phyloP scores from a whole-genome alignment of 2,329 filamentous ascomycete genomes.

The Botrytis fabae region DNA sequence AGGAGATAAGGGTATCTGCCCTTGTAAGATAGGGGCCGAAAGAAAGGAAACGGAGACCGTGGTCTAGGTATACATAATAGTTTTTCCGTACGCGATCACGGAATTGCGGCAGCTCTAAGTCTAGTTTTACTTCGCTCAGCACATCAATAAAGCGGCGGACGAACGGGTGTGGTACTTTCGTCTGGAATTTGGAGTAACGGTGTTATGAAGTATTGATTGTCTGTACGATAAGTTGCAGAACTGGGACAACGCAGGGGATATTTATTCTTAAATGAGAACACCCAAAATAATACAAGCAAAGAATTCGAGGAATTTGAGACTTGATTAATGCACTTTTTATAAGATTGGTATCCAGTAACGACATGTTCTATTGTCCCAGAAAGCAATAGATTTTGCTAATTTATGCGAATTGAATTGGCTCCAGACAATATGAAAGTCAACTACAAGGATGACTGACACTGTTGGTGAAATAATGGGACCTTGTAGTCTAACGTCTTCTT shows the following conservation, averaged over 20 bases:
- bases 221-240: neutral
- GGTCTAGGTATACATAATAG: neutral
- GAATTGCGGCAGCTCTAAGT: neutral
- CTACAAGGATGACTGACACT: neutral
- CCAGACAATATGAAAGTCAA: neutral
- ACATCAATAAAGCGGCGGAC: neutral
- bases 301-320: neutral
- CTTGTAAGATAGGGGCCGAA: neutral
- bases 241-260: neutral
- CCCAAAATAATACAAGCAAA: neutral
- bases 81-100: too few species aligned
- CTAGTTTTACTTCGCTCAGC: neutral
- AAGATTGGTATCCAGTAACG: neutral
- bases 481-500: neutral
- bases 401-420: neutral
- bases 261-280: neutral
- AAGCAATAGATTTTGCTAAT: neutral
- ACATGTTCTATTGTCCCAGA: neutral
- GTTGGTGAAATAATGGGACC: neutral
- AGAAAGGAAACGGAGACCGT: neutral
- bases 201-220: neutral
- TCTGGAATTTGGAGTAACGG: neutral
- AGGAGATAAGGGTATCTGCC: constrained; percentile 18
- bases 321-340: neutral
- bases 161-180: neutral